phyloP scores from a whole-genome alignment of 2,329 filamentous ascomycete genomes.

The Plenodomus tracheiphilus region DNA sequence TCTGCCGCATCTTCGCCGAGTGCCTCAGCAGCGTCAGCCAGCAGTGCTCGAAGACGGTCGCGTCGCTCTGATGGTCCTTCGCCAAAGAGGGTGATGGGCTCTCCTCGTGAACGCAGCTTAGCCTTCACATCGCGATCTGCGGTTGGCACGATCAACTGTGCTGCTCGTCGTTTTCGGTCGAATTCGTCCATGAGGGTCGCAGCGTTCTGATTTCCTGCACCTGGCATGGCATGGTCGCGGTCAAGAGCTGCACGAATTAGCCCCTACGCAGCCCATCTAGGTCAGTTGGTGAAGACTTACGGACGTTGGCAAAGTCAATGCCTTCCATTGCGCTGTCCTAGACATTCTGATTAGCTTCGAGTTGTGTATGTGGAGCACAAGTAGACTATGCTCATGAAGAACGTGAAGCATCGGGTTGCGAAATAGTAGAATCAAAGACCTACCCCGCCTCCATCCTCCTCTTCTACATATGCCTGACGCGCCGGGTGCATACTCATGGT shows the following conservation, averaged over 20 bases:
- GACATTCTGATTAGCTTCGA: constrained; percentile 8
- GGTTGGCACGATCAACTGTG: constrained; percentile 88
- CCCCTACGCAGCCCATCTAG: neutral
- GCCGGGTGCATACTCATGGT: constrained; percentile 74
- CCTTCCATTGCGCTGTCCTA: constrained; percentile 60
- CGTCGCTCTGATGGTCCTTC: constrained; percentile 84
- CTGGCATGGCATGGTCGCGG: constrained; percentile 80
- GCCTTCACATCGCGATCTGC: constrained; percentile 86
- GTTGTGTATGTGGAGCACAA: neutral
- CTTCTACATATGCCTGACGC: constrained; percentile 92
- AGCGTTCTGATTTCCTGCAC: constrained; percentile 77
- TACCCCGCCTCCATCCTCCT: constrained; percentile 70
- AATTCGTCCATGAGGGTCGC: constrained; percentile 87
- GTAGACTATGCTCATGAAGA: constrained; percentile 1
- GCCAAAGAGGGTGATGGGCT: constrained; percentile 92
- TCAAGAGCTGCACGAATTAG: constrained; percentile 59
- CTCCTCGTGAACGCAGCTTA: constrained; percentile 71
- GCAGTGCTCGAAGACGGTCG: constrained; percentile 80
- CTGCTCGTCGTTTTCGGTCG: constrained; percentile 85
- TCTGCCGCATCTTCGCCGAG: constrained; percentile 54
- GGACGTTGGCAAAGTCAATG: constrained; percentile 65
- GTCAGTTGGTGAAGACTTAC: constrained; percentile 50
- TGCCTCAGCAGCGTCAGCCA: constrained; percentile 73
- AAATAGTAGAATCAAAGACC: constrained; percentile 29
- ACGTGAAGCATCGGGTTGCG: too few species aligned